phyloP scores from a whole-genome alignment of 495 filamentous ascomycete species.

The Venustampulla echinocandica region DNA sequence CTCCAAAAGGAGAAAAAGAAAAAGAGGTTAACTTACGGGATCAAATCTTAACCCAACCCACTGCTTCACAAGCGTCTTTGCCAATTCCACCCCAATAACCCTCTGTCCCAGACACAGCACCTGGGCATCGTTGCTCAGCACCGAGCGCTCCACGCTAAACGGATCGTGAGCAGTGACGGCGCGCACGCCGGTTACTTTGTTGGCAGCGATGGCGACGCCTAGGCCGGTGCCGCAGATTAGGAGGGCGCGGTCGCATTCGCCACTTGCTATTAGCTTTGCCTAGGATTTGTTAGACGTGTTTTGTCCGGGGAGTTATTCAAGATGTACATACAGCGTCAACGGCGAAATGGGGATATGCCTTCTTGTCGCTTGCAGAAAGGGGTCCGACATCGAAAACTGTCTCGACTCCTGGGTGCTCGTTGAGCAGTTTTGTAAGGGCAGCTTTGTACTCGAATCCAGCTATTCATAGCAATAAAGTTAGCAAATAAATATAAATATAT shows the following conservation, averaged over 20 bases:
- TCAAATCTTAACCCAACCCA: conserved; percentile 82
- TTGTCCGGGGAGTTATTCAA: too few relatives aligned
- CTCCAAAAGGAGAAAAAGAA: background rate
- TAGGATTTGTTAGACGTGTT: too few relatives aligned
- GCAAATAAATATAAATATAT: conserved; percentile 4
- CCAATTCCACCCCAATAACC: conserved; percentile 73
- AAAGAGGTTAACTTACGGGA: conserved; percentile 40
- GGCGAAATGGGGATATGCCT: conserved; percentile 75
- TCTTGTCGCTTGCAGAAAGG: conserved; percentile 53
- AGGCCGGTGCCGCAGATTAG: conserved; percentile 84
- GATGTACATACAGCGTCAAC: conserved; percentile 47
- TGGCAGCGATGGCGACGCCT: conserved; percentile 77
- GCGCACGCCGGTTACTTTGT: conserved; percentile 77
- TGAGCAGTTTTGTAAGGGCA: conserved; percentile 65
- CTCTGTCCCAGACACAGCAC: conserved; percentile 84
- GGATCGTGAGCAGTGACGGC: conserved; percentile 84
- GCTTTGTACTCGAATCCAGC: conserved; percentile 74
- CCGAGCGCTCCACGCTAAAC: conserved; percentile 72
- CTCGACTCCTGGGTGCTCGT: conserved; percentile 55
- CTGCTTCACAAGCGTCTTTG: conserved; percentile 66
- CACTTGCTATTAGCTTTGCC: conserved; percentile 52
- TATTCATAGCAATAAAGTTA: background rate
- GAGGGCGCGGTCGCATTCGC: conserved; percentile 68
- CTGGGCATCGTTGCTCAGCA: conserved; percentile 80
- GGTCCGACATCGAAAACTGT: conserved; percentile 60